phyloP scores from a whole-genome alignment of 208 protist species.

The Trypanosoma platydactyli region DNA sequence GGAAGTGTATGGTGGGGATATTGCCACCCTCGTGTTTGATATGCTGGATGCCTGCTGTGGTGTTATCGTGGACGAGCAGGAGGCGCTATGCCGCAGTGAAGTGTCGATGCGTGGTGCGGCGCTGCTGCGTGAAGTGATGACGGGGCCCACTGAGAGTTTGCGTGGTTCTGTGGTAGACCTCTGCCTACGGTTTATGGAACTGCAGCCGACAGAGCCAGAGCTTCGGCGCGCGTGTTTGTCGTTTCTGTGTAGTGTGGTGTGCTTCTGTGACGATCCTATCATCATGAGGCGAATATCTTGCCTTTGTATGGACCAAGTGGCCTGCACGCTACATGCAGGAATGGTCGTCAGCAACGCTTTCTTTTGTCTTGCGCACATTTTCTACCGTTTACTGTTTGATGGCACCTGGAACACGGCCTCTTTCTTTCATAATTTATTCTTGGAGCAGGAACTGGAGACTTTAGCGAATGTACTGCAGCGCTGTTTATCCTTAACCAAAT shows the following conservation, averaged over 20 bases:
- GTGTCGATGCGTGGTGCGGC: background rate
- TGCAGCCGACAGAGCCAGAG: slow-evolving; percentile 25
- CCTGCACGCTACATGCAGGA: background rate
- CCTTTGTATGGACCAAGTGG: slow-evolving; percentile 13
- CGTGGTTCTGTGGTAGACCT: slow-evolving; percentile 3
- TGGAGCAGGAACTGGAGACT: background rate
- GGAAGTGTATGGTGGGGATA: slow-evolving; percentile 37
- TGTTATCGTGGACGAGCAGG: slow-evolving; percentile 30
- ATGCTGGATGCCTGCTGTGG: slow-evolving; percentile 54
- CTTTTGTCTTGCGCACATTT: slow-evolving; percentile 19
- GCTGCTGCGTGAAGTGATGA: slow-evolving; percentile 19
- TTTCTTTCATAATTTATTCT: background rate
- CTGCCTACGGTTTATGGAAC: slow-evolving; percentile 17
- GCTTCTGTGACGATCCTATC: slow-evolving; percentile 1
- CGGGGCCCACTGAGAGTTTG: background rate
- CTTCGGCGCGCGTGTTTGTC: slow-evolving; percentile 46
- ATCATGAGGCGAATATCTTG: slow-evolving; percentile 10
- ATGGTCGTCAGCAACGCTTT: slow-evolving; percentile 24
- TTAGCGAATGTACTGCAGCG: background rate
- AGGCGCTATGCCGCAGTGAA: background rate
- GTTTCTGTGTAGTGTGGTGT: slow-evolving; percentile 27
- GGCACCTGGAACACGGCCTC: background rate
- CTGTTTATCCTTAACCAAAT: background rate
- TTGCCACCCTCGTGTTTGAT: slow-evolving; percentile 49
- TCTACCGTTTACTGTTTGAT: slow-evolving; percentile 9